Evolutionary conservation across 345 rosid species (phyloP).

Genomic region (Dovyalis caffra): DNA sequence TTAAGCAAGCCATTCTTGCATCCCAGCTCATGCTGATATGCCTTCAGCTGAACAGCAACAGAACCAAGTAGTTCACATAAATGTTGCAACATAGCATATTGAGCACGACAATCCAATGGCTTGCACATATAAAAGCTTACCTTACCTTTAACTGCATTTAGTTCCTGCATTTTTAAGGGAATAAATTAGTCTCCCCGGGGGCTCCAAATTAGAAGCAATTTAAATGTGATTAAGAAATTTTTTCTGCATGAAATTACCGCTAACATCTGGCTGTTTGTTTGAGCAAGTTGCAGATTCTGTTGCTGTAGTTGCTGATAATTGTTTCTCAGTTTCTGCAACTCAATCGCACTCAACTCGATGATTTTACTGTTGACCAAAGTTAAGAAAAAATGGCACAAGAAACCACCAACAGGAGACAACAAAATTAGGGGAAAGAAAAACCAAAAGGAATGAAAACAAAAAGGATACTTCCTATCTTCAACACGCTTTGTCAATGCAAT

Average conservation of each 20-base stretch:
- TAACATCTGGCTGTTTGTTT: slow-evolving; percentile 55
- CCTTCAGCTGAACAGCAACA: slow-evolving; percentile 47
- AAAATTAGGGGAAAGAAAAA: background rate
- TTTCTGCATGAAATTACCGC: slow-evolving; percentile 38
- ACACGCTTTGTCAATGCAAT: slow-evolving; percentile 45
- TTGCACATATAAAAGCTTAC: slow-evolving; percentile 33
- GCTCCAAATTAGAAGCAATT: background rate
- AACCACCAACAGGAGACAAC: slow-evolving; percentile 8
- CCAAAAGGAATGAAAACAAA: background rate
- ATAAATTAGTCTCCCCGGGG: slow-evolving; percentile 17
- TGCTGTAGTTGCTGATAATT: slow-evolving; percentile 54
- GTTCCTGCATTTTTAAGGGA: slow-evolving; percentile 51
- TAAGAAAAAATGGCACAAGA: slow-evolving; percentile 11
- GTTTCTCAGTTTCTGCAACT: slow-evolving; percentile 55
- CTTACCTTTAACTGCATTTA: slow-evolving; percentile 62
- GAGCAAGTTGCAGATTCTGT: slow-evolving; percentile 65
- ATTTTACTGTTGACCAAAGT: slow-evolving; percentile 42
- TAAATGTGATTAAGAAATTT: slow-evolving; percentile 13
- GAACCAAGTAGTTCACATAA: slow-evolving; percentile 15
- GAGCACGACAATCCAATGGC: background rate
- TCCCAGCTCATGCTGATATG: slow-evolving; percentile 70
- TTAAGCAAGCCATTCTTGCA: slow-evolving; percentile 53
- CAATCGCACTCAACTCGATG: slow-evolving; percentile 47
- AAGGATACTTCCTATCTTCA: slow-evolving; percentile 52
- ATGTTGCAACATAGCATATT: background rate